These are phyloP conservation scores for Elongisporangium undulatum DNA, from an alignment of 352 stramenopile species.

Conservation along the genomic window DNA sequence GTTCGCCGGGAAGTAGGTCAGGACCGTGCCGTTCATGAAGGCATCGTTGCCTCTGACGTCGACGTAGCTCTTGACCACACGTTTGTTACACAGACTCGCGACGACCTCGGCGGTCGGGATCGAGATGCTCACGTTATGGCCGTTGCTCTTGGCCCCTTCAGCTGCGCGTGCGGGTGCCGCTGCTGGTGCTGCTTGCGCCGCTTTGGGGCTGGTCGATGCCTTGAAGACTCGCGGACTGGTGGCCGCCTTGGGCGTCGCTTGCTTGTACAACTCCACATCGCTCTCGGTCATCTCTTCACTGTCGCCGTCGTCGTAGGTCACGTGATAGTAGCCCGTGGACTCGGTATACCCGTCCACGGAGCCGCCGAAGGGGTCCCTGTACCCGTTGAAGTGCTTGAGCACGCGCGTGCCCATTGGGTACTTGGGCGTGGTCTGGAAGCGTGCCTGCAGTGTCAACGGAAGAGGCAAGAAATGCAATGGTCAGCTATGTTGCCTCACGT, in stretches of 20 bases:
- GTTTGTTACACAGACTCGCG: slow-evolving; percentile 25
- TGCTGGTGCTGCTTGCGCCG: slow-evolving; percentile 13
- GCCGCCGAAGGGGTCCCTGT: slow-evolving; percentile 48
- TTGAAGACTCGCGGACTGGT: background rate
- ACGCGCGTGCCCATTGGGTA: slow-evolving; percentile 63
- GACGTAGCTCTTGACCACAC: slow-evolving; percentile 24
- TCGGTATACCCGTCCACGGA: slow-evolving; percentile 47
- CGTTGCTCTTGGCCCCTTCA: slow-evolving; percentile 1
- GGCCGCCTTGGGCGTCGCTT: background rate
- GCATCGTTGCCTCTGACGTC: slow-evolving; percentile 13
- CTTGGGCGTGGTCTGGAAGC: slow-evolving; percentile 38
- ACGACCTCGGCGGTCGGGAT: background rate
- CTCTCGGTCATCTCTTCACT: slow-evolving; percentile 81
- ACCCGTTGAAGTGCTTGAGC: slow-evolving; percentile 67
- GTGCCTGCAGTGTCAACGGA: slow-evolving; percentile 18
- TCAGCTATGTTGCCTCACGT: background rate
- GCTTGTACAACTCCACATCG: slow-evolving; percentile 39
- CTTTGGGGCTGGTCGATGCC: slow-evolving; percentile 1
- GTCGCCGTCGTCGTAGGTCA: slow-evolving; percentile 75
- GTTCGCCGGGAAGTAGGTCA: slow-evolving; percentile 70
- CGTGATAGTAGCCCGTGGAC: slow-evolving; percentile 62
- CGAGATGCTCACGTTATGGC: background rate
- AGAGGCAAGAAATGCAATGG: background rate
- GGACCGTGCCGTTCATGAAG: slow-evolving; percentile 45
- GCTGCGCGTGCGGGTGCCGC: slow-evolving; percentile 1